A percentile compares a stretch with the other conserved stretches of the same genome.
phyloP scores from a whole-genome alignment of 1,284 basidiomycete genomes.

The Marasmius oreades region DNA sequence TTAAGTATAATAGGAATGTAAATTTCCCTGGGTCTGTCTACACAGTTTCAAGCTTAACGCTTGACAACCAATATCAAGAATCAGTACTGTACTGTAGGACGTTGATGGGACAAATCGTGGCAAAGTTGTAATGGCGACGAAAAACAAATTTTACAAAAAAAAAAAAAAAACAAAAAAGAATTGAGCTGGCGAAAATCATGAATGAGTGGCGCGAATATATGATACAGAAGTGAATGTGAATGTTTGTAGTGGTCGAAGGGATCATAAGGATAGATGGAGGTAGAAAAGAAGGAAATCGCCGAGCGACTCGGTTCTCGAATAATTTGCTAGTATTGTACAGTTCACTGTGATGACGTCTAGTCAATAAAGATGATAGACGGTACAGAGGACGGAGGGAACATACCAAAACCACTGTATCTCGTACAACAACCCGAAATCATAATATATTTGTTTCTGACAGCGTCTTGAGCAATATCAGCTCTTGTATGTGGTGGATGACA shows the following conservation, averaged over 20 bases:
- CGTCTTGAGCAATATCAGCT: constrained; percentile 35
- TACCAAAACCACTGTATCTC: background rate
- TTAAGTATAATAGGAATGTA: no score
- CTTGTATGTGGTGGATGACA: constrained; percentile 44
- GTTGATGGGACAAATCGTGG: no score
- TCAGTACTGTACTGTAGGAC: no score
- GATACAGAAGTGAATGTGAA: background rate
- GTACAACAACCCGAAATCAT: constrained; percentile 16
- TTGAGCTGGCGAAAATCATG: background rate
- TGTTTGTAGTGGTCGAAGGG: background rate
- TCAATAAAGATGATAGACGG: background rate
- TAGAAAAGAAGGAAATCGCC: no score
- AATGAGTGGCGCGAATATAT: background rate
- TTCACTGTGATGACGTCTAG: background rate
- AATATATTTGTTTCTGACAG: constrained; percentile 31
- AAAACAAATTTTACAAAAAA: no score
- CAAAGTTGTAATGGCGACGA: no score
- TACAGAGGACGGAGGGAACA: background rate
- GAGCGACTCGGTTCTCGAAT: background rate
- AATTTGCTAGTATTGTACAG: background rate
- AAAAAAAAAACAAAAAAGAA: no score
- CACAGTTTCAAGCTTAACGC: no score
- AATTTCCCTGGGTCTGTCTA: no score
- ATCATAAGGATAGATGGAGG: background rate
- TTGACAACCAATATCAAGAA: no score